Base-by-base conservation (phyloP, 495 filamentous ascomycete species). In the Talaromyces trachyspermus region DNA sequence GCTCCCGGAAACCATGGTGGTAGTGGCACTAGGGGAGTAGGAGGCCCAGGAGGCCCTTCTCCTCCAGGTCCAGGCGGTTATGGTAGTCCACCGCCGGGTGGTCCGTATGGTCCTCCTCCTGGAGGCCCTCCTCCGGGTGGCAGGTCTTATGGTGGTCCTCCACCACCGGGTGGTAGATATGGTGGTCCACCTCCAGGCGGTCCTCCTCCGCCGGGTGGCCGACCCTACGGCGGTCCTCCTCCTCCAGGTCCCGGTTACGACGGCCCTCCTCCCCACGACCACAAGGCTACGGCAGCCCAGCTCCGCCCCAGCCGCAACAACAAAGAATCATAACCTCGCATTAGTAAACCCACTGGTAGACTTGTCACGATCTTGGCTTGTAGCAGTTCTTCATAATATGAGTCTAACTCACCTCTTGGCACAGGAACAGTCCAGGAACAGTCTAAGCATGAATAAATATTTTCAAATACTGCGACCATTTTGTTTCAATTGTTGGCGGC, bases 261-360 rank as follows among this genome's bases (percentile, higher is more conserved):
- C 5, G 33, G 33, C 12, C 27, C 27, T 30, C 27, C 27, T n/a
- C 33, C 33, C 12, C n/a, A n/a, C n/a, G n/a, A n/a, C 33, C 33
- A 14, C 44, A 20, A n/a, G 44, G 44, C 4, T 46, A 46, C 11
- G 32, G 32, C 17, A 36, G 32, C 37, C 29, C 44, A 15, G 18
- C 44, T 9, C 44, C 41, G 9, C 20, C n/a, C n/a, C 20, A 41
- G 11, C 37, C 9, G 41, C 20, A 15, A 1, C 29, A 24, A 19
- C 29, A 1, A 46, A 46, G 44, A 46, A 18, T n/a, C 29, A 46
- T 10, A 26, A 18, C 30, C 3, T 46, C 6, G 44, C 44, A 6
- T 37, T n/a, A n/a, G n/a, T n/a, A n/a, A n/a, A n/a, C n/a, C n/a
- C n/a, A n/a, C n/a, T n/a, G n/a, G n/a, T n/a, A n/a, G n/a, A n/a